Base-by-base conservation (phyloP, 2,329 filamentous ascomycete species). In the Colletotrichum ledebouriae region DNA sequence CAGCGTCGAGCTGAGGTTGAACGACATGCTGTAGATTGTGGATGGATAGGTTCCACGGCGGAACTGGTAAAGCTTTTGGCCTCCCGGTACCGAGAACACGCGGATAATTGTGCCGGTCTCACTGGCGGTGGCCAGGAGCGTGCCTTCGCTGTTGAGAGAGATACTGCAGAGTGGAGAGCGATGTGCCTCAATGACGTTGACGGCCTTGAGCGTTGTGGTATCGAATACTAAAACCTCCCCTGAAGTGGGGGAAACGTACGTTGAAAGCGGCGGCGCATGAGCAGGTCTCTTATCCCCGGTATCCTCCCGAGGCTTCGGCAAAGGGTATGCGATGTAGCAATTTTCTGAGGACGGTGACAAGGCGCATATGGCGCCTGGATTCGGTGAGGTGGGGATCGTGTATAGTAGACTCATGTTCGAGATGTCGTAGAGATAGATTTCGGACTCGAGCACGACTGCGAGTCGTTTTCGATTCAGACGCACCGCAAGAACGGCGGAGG, bases 351-450 rank as follows among this genome's bases (percentile, higher is more conserved):
- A 97, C 1, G 96, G 94, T 1, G 95, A 97, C 5, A 99, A 87
- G 4, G 94, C 93, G 80, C 94, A 97, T 69, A 98, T 96, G 39
- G 94, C 94, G 71, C 89, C 90, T 1, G 94, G 93, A 75, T 99
- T 99, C 6, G 96, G 93, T 3, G 95, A 98, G 6, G 95, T 98
- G 67, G 94, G 90, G 72, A 98, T 97, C 6, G 94, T 97, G 79
- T 94, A 92, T 46, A 98, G 85, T 67, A 98, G 88, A 75, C 92
- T 95, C 95, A 99, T 98, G 77, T 98, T 98, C 80, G 94, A 94
- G 72, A 99, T 98, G 79, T 99, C 96, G 83, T 99, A 99, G 56
- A 99, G 87, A 81, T 98, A 99, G 71, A 98, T 97, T 78, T 97
- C 92, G 74, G 97, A 94, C 78, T 99, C 96, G 64, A 98, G 86